A percentile compares a stretch with the other conserved stretches of the same genome.
These are phyloP conservation scores for Peterozyma xylosa DNA, from an alignment of 805 yeast genomes.

Conservation along the genomic window DNA sequence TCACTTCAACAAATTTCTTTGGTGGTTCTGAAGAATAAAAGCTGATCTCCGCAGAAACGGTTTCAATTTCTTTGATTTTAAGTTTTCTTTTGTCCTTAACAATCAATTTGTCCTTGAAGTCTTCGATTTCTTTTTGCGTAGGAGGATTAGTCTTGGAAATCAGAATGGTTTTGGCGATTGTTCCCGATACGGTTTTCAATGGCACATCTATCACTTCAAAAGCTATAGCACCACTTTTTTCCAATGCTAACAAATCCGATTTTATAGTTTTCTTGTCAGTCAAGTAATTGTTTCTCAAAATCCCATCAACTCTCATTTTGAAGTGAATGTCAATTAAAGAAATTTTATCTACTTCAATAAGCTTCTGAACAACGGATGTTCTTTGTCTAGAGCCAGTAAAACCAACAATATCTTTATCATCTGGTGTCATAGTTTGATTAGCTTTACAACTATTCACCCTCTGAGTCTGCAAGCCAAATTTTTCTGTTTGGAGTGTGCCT, in stretches of 20 bases:
- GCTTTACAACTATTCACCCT: background rate
- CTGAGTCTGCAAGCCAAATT: background rate
- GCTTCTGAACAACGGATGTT: constrained; percentile 30
- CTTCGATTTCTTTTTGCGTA: constrained; percentile 8
- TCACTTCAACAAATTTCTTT: background rate
- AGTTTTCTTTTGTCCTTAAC: background rate
- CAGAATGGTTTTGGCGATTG: constrained; percentile 6
- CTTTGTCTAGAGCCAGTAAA: constrained; percentile 28
- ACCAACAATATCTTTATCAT: background rate
- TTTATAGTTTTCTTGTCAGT: constrained; percentile 50
- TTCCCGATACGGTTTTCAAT: too few species aligned
- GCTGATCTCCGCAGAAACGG: constrained; percentile 1
- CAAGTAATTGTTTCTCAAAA: constrained; percentile 26
- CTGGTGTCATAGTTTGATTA: background rate
- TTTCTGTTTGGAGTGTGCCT: background rate
- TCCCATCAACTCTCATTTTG: constrained; percentile 30
- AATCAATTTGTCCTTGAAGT: background rate
- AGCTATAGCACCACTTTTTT: constrained; percentile 15
- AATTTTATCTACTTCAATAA: constrained; percentile 38
- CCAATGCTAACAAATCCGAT: constrained; percentile 33
- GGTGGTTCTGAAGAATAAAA: constrained; percentile 1
- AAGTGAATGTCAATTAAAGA: constrained; percentile 33
- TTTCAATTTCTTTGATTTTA: constrained; percentile 1
- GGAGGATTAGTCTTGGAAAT: constrained; percentile 12
- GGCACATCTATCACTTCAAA: too few species aligned